Evolutionary conservation across 2,329 filamentous ascomycete genomes (phyloP).

Genomic region (Botrytis tulipae): DNA sequence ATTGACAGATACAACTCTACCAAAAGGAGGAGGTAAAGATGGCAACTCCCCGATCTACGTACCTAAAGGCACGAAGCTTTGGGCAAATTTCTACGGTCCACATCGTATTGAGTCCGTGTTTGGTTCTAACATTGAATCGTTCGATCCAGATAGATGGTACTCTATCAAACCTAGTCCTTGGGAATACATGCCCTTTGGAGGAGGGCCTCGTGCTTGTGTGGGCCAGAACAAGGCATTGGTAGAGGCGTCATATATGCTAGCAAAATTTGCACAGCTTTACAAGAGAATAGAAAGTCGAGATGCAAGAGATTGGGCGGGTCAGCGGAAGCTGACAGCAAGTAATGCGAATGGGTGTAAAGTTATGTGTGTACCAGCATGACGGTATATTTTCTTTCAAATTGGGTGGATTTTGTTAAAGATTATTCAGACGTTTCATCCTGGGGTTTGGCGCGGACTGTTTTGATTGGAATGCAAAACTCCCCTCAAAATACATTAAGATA

Average conservation of each 20-base stretch:
- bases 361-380: constrained; percentile 5
- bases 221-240: constrained; percentile 43
- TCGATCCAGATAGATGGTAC: constrained; percentile 70
- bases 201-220: constrained; percentile 66
- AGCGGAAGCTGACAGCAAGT: constrained; percentile 15
- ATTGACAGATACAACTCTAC: constrained; percentile 22
- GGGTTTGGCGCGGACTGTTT: background rate
- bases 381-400: background rate
- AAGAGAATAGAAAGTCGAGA: constrained; percentile 17
- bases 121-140: constrained; percentile 67
- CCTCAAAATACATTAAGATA: background rate
- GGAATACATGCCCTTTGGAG: constrained; percentile 65
- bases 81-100: constrained; percentile 6
- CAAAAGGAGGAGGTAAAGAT: constrained; percentile 24
- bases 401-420: background rate
- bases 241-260: constrained; percentile 23
- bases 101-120: constrained; percentile 47
- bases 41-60: constrained; percentile 23
- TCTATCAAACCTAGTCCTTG: constrained; percentile 63
- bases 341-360: constrained; percentile 19
- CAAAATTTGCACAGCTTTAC: constrained; percentile 21
- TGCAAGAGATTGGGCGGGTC: constrained; percentile 9
- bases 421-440: background rate
- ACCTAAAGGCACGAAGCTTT: constrained; percentile 17
- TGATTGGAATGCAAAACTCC: background rate